These are phyloP conservation scores for Oxytropis ochrocephala DNA, from an alignment of 306 rosid species.

Conservation along the genomic window DNA sequence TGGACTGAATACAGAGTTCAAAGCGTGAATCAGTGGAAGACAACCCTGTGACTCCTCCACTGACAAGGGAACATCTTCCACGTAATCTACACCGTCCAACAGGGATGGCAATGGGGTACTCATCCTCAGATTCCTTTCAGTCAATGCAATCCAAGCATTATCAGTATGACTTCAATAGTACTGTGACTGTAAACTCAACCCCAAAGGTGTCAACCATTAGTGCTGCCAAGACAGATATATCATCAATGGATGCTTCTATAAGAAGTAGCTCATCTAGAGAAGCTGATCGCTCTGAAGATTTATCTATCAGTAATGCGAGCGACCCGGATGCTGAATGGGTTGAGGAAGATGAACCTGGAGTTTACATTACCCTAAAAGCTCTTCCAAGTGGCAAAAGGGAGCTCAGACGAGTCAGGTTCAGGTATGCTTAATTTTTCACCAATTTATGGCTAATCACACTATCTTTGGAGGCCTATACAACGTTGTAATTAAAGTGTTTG, in stretches of 20 bases:
- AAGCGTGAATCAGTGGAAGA: slow-evolving; percentile 54
- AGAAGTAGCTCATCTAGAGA: slow-evolving; percentile 60
- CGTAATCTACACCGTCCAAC: slow-evolving; percentile 45
- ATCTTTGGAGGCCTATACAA: too few species aligned
- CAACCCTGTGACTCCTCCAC: slow-evolving; percentile 49
- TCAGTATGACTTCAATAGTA: slow-evolving; percentile 25
- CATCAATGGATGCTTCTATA: slow-evolving; percentile 55
- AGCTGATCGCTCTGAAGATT: slow-evolving; percentile 47
- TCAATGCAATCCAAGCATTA: slow-evolving; percentile 43
- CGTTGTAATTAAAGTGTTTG: too few species aligned
- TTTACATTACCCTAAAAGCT: slow-evolving; percentile 52
- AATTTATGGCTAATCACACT: not conserved
- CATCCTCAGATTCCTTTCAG: slow-evolving; percentile 52
- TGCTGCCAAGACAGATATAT: slow-evolving; percentile 53
- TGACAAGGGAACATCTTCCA: slow-evolving; percentile 37
- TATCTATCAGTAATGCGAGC: slow-evolving; percentile 53
- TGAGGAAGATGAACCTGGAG: slow-evolving; percentile 61
- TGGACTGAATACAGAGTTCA: slow-evolving; percentile 34
- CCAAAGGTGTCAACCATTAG: slow-evolving; percentile 57
- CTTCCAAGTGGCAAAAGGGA: slow-evolving; percentile 53
- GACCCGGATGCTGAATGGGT: slow-evolving; percentile 56
- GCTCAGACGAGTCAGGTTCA: slow-evolving; percentile 60
- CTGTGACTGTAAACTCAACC: slow-evolving; percentile 35
- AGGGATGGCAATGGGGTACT: slow-evolving; percentile 50
- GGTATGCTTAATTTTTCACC: slow-evolving; percentile 20